These are phyloP conservation scores for Diaporthe australafricana DNA, from an alignment of 2,329 filamentous ascomycete species.

Conservation along the genomic window DNA sequence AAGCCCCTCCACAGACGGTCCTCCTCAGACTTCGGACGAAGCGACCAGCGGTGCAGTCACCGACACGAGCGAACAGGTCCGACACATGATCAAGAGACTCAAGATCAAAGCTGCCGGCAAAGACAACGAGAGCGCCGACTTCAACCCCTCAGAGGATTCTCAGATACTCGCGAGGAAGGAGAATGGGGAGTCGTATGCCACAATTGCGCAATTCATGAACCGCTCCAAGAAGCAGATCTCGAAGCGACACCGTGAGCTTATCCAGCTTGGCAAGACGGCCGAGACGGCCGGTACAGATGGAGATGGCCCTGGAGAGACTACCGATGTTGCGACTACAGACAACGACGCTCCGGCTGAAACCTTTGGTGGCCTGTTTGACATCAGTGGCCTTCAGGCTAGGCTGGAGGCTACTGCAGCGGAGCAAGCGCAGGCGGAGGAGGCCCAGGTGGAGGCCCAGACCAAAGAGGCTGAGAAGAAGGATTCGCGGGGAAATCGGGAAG, in stretches of 20 bases:
- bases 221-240: constrained; percentile 22
- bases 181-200: constrained; percentile 16
- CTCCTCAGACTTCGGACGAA: background rate
- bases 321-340: constrained; percentile 13
- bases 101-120: constrained; percentile 34
- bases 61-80: constrained; percentile 28
- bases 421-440: constrained; percentile 28
- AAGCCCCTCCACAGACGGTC: background rate
- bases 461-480: background rate
- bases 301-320: constrained; percentile 9
- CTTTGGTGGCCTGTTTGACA: constrained; percentile 22
- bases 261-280: constrained; percentile 22
- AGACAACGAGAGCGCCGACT: constrained; percentile 23
- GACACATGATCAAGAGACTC: constrained; percentile 24
- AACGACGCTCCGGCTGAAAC: background rate
- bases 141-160: constrained; percentile 40
- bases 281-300: constrained; percentile 16
- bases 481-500: constrained; percentile 28
- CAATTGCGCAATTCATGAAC: constrained; percentile 10
- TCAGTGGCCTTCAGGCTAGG: constrained; percentile 1
- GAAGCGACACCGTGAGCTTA: constrained; percentile 8
- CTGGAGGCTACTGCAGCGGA: constrained; percentile 18
- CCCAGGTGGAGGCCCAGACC: too few species aligned
- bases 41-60: background rate
- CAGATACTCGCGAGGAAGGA: constrained; percentile 40